Base-by-base conservation (phyloP, 768 basidiomycete genomes). In the Boletus rex-veris region DNA sequence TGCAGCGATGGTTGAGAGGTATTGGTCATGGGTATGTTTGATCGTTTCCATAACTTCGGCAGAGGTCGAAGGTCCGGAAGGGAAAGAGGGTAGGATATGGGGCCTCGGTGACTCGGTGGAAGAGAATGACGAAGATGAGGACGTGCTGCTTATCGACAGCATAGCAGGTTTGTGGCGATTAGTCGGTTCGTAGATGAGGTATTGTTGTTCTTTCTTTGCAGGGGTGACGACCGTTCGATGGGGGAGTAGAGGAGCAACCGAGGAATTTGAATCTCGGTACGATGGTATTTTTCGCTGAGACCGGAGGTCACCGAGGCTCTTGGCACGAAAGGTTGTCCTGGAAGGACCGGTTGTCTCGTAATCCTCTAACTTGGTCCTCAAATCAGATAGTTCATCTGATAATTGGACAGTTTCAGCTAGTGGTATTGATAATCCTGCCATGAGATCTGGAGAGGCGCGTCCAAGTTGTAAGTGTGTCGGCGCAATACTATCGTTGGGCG, bases 1-100 rank as follows among this genome's bases (percentile, higher is more conserved):
- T 7, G 95, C 96, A 19, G 97, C 95, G 65, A 97, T 92, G 18
- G 92, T 90, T 5, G 92, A 96, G 11, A 98, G 77, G 63, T 95
- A 89, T 45, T 88, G 82, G 65, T 97, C 94, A 66, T 97, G 93
- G 14, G 90, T 90, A 57, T 77, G 72, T n/a, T 88, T 83, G 42
- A 97, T 78, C 7, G 86, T 84, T 53, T 87, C 86, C 71, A 88
- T 77, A 6, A 91, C 81, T 63, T 90, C 85, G 2, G 77, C 70
- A 44, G 84, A 76, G 21, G 80, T 84, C 36, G 84, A 83, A 43
- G 88, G 84, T 4, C 92, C 92, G 37, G 77, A 77, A 38, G 90
- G 91, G 63, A 91, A 89, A 24, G 68, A 50, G 9, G 82, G 77
- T 3, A 81, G 75, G 19, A 75, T 71, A 9, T 77, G 68, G 18